Percentiles rank a stretch among this genome's conserved stretches.
phyloP scores from a whole-genome alignment of 2,329 filamentous ascomycete species.

The Didymella sp. region DNA sequence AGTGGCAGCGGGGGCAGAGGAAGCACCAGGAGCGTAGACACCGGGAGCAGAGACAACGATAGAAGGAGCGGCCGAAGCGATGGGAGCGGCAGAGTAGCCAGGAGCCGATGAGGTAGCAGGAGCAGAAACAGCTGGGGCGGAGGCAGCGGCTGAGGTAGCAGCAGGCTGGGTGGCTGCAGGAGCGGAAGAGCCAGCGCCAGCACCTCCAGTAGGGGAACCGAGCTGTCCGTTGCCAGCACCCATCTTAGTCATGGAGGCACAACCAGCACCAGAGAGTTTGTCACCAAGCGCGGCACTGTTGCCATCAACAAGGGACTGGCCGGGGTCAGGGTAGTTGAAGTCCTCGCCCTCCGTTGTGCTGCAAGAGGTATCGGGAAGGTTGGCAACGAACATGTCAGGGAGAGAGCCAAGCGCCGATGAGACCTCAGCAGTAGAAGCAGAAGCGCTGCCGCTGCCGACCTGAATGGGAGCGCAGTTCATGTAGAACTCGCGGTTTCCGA shows the following conservation, averaged over 20 bases:
- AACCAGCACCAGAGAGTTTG: constrained; percentile 39
- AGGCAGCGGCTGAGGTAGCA: constrained; percentile 10
- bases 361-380: constrained; percentile 66
- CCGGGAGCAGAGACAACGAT: constrained; percentile 15
- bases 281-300: constrained; percentile 42
- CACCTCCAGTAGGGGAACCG: constrained; percentile 31
- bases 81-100: constrained; percentile 11
- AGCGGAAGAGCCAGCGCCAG: constrained; percentile 12
- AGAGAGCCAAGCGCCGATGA: constrained; percentile 60
- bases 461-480: constrained; percentile 89
- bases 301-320: constrained; percentile 55
- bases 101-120: constrained; percentile 8
- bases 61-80: constrained; percentile 17
- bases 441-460: constrained; percentile 62
- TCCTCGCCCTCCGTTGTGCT: constrained; percentile 60
- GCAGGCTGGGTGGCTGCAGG: constrained; percentile 13
- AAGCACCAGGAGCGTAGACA: constrained; percentile 37
- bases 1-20: constrained; percentile 29
- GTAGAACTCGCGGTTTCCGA: constrained; percentile 96
- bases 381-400: constrained; percentile 78
- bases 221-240: constrained; percentile 42
- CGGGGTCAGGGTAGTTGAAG: constrained; percentile 73
- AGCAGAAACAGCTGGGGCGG: constrained; percentile 8
- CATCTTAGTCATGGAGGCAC: constrained; percentile 36
- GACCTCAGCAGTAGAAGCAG: constrained; percentile 21